These are phyloP conservation scores for Plasmodium blacklocki DNA, from an alignment of 169 alveolate species.

Conservation along the genomic window DNA sequence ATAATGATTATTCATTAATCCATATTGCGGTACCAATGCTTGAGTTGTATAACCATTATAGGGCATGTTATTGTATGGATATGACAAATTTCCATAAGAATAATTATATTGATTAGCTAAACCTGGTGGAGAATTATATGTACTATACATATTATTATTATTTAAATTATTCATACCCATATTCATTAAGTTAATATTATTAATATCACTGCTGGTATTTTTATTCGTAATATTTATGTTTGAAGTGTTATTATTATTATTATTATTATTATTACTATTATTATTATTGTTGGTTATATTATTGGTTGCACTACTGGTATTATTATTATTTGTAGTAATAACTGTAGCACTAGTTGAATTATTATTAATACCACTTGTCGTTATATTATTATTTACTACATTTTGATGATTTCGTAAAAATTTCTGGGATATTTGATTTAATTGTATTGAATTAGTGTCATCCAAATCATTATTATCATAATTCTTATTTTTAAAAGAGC, in stretches of 20 bases:
- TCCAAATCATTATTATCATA: conserved; percentile 51
- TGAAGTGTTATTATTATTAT: conserved; percentile 10
- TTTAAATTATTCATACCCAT: conserved; percentile 46
- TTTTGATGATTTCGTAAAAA: conserved; percentile 41
- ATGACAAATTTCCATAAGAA: conserved; percentile 48
- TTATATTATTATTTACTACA: conserved; percentile 13
- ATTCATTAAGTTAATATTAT: conserved; percentile 37
- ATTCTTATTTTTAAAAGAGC: conserved; percentile 41
- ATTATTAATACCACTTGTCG: conserved; percentile 3
- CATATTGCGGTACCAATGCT: conserved; percentile 58
- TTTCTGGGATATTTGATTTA: conserved; percentile 62
- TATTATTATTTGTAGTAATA: neutral
- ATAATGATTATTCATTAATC: conserved; percentile 47
- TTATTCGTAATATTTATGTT: conserved; percentile 33
- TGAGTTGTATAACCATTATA: conserved; percentile 67
- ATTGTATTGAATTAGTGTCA: conserved; percentile 44
- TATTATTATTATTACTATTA: conserved; percentile 1
- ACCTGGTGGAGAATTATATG: conserved; percentile 73
- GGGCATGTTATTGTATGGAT: conserved; percentile 65
- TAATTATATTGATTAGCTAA: conserved; percentile 60
- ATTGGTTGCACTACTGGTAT: neutral
- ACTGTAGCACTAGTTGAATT: neutral
- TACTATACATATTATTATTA: conserved; percentile 52
- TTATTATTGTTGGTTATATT: conserved; percentile 5
- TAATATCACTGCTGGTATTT: conserved; percentile 50